Percentiles rank a stretch among this genome's conserved stretches.
Conservation (phyloP, 2,329 filamentous ascomycete genomes). For the Xylariaceae sp. region DNA sequence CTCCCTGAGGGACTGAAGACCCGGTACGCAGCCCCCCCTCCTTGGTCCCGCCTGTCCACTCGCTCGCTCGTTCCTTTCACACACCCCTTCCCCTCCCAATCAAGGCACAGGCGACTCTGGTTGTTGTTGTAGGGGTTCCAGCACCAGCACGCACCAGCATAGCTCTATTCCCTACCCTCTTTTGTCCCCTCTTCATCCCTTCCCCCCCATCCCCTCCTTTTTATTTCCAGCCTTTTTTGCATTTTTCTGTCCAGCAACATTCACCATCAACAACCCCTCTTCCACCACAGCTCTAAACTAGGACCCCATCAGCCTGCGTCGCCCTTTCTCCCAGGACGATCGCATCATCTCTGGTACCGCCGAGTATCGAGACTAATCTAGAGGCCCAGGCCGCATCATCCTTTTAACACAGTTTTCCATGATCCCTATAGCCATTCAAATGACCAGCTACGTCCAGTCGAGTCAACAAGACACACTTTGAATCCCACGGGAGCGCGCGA, state of each 20-base stretch:
- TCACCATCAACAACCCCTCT: conserved; percentile 28
- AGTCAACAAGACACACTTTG: conserved; percentile 63
- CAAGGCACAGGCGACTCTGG: not conserved
- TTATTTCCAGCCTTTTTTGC: conserved; percentile 26
- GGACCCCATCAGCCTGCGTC: conserved; percentile 22
- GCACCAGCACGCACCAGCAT: conserved; percentile 10
- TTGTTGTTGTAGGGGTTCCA: not conserved
- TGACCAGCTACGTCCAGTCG: conserved; percentile 43
- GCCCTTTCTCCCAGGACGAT: conserved; percentile 26
- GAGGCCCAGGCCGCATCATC: conserved; percentile 34
- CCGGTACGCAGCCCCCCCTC: conserved; percentile 14
- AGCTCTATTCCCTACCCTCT: conserved; percentile 27
- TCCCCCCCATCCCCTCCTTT: conserved; percentile 26
- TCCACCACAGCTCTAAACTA: conserved; percentile 19
- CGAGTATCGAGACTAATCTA: conserved; percentile 26
- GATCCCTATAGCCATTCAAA: conserved; percentile 50
- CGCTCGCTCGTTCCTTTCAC: conserved; percentile 18
- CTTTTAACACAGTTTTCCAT: conserved; percentile 43
- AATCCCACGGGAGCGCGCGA: conserved; percentile 60
- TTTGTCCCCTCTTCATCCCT: conserved; percentile 29
- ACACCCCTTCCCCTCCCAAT: conserved; percentile 9
- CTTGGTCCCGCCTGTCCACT: conserved; percentile 15
- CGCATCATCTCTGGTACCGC: conserved; percentile 28
- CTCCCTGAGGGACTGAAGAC: conserved; percentile 15
- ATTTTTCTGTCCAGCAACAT: conserved; percentile 22